Conservation (phyloP, 73 alveolate species). For the Paramecium octaurelia region DNA sequence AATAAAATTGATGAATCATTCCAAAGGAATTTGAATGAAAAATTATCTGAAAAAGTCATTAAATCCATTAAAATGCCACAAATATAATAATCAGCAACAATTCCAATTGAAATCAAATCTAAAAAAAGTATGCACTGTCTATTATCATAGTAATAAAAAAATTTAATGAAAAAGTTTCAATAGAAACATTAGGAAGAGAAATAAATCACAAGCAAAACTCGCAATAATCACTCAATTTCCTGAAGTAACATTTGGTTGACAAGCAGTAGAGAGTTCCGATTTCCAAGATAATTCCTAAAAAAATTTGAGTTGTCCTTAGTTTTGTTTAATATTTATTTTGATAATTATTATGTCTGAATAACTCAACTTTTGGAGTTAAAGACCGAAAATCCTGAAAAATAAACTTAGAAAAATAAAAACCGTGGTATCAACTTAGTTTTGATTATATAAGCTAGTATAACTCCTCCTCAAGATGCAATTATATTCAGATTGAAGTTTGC, state of each 20-base stretch:
- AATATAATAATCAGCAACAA: not conserved
- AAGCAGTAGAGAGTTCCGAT: not conserved
- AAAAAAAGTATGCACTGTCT: not conserved
- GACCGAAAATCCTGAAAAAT: not conserved
- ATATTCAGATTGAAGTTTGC: not conserved
- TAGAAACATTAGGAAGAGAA: not conserved
- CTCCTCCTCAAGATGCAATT: not conserved
- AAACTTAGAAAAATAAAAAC: not conserved
- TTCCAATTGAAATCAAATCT: not conserved
- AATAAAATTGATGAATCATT: constrained; percentile 20
- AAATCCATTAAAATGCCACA: not conserved
- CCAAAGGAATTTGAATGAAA: not conserved
- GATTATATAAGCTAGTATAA: not conserved
- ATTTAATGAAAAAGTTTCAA: not conserved
- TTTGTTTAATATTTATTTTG: not conserved
- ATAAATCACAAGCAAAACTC: not conserved
- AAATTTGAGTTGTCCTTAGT: not conserved
- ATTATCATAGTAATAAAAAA: not conserved
- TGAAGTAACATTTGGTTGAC: not conserved
- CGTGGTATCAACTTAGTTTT: not conserved
- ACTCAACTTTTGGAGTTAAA: too few relatives aligned
- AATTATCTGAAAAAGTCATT: not conserved
- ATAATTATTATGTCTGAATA: not conserved
- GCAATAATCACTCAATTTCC: not conserved
- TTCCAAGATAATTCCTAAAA: not conserved